A percentile compares a stretch with the other conserved stretches of the same genome.
These are phyloP conservation scores for Tolypocladium inflatum DNA, from an alignment of 2,329 filamentous ascomycete species.

Conservation along the genomic window DNA sequence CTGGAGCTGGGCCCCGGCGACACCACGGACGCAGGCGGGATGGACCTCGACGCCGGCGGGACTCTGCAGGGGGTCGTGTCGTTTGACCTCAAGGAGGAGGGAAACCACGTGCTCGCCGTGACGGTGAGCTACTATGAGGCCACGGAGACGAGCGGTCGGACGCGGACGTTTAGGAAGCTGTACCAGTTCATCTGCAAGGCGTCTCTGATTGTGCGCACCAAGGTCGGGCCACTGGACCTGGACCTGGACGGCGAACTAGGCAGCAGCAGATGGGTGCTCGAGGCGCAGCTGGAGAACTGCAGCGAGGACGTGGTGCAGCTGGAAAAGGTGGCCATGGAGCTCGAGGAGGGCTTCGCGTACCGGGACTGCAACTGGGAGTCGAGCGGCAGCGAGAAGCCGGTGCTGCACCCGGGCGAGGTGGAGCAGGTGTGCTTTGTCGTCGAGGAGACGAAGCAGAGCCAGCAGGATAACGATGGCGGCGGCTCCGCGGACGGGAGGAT, in stretches of 20 bases:
- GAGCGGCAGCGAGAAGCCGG: slow-evolving; percentile 34
- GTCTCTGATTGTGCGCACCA: slow-evolving; percentile 82
- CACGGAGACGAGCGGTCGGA: slow-evolving; percentile 56
- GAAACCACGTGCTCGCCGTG: slow-evolving; percentile 85
- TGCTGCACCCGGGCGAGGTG: slow-evolving; percentile 53
- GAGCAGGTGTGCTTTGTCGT: slow-evolving; percentile 59
- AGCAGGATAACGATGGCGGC: slow-evolving; percentile 16
- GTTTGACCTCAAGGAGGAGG: slow-evolving; percentile 89
- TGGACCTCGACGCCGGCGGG: slow-evolving; percentile 48
- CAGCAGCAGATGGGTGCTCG: slow-evolving; percentile 58
- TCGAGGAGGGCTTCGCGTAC: slow-evolving; percentile 40
- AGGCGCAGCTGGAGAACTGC: slow-evolving; percentile 93
- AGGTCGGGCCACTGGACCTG: slow-evolving; percentile 55
- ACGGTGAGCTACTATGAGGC: slow-evolving; percentile 93
- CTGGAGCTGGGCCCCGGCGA: slow-evolving; percentile 45
- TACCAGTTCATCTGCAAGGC: slow-evolving; percentile 95
- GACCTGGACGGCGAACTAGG: slow-evolving; percentile 13
- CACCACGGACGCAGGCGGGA: slow-evolving; percentile 9
- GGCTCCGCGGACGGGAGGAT: slow-evolving; percentile 44
- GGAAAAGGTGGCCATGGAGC: slow-evolving; percentile 51
- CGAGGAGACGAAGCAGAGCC: slow-evolving; percentile 31
- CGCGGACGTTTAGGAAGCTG: slow-evolving; percentile 83
- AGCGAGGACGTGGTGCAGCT: slow-evolving; percentile 75
- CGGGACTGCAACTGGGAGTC: slow-evolving; percentile 49
- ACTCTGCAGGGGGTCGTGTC: slow-evolving; percentile 74